Base-by-base conservation (phyloP, 164 flowering plant genomes). In the Aristolochia californica region DNA sequence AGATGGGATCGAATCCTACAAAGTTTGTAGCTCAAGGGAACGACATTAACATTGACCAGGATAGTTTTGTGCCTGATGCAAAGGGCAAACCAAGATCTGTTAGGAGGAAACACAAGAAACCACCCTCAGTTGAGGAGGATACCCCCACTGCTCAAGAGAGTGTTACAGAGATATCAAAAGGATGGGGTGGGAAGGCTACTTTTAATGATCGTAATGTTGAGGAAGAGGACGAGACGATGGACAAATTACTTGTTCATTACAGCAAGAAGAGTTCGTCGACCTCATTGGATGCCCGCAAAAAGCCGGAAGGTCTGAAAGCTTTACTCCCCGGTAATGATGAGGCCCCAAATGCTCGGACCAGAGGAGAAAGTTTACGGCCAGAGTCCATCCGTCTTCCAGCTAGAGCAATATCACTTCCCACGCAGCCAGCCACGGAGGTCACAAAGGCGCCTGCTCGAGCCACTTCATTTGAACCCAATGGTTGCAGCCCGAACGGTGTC, bases 191-290 rank as follows among this genome's bases (percentile, higher is more conserved):
- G 13, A 40, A 59, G 80, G 24, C 63, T 78, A 57, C 81, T 78
- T 58, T 58, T 20, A 30, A 20, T n/a, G n/a, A n/a, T 18, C 70
- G 53, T 21, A 18, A 55, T 38, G n/a, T 21, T 16, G 84, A 84
- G 58, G 83, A 84, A n/a, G n/a, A n/a, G 60, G 98, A 91, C 62
- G 78, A 55, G 71, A 73, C 72, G 58, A 78, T 91, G 56, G 96
- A 91, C 62, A 74, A 72, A 57, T 77, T 88, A 14, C 67, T 91
- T 68, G 44, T 88, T 17, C 88, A 88, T 57, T 91, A 85, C 72
- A 83, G 95, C 61, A 77, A 75, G 74, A 88, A 91, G 53, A 20
- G 27, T 8, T 77, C 82, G 43, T 63, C 89, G 38, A 40, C 64
- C 20, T 58, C 44, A 8, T 34, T 7, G 34, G 91, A 79, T 15